A percentile compares a stretch with the other conserved stretches of the same genome.
Conservation (phyloP, 2,329 filamentous ascomycete species). For the Talaromyces albobiverticillius region DNA sequence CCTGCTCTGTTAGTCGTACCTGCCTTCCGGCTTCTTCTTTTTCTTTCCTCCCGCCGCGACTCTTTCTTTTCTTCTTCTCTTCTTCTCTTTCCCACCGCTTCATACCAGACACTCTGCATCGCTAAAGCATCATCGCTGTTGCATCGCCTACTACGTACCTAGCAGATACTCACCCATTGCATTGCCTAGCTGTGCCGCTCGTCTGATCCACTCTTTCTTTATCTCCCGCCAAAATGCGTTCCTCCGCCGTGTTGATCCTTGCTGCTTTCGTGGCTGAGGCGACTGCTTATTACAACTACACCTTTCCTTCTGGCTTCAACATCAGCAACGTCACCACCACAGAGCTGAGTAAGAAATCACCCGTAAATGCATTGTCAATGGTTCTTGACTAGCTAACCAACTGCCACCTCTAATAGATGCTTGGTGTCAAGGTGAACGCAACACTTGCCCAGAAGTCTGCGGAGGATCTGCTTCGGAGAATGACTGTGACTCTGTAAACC, state of each 20-base stretch:
- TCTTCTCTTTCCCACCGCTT: neutral
- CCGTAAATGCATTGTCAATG: too few relatives aligned
- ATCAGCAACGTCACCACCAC: conserved; percentile 35
- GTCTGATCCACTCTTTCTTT: neutral
- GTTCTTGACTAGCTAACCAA: neutral
- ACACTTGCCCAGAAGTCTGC: conserved; percentile 61
- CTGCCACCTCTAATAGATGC: conserved; percentile 29
- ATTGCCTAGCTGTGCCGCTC: neutral
- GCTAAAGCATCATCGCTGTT: neutral
- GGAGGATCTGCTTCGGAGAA: conserved; percentile 50
- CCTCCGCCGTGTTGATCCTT: conserved; percentile 16
- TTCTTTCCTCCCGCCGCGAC: neutral
- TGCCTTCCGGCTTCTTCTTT: neutral
- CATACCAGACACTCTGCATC: neutral
- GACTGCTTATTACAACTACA: conserved; percentile 44
- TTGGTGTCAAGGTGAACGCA: conserved; percentile 60
- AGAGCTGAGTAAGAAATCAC: neutral
- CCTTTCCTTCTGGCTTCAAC: conserved; percentile 42
- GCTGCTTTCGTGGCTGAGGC: conserved; percentile 12
- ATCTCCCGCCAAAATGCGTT: conserved; percentile 16
- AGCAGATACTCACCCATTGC: neutral
- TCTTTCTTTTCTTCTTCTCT: neutral
- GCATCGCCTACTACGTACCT: neutral
- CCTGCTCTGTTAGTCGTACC: conserved; percentile 1
- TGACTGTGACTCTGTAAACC: conserved; percentile 56